Evolutionary conservation across 164 flowering plant genomes (phyloP).

Genomic region (Sedum album): DNA sequence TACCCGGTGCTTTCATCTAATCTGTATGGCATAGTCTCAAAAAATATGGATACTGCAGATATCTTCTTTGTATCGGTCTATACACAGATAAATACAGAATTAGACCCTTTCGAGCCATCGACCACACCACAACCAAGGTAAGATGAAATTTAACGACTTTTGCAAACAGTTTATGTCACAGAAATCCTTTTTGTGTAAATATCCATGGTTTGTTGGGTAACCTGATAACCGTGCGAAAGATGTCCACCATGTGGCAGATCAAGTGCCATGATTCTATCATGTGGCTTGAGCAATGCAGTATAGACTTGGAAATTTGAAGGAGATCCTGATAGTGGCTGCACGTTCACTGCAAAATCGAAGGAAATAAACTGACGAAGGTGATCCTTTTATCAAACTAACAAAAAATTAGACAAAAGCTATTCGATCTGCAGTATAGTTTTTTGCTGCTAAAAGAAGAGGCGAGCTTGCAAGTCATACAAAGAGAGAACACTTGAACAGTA

Average conservation of each 20-base stretch:
- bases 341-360: conserved; percentile 63
- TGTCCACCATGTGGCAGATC: conserved; percentile 99
- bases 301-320: conserved; percentile 95
- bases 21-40: conserved; percentile 85
- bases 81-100: conserved; percentile 10
- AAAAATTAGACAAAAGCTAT: not conserved
- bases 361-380: not conserved
- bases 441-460: not conserved
- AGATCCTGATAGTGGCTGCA: conserved; percentile 92
- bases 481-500: not conserved
- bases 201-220: too few relatives aligned
- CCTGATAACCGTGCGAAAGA: conserved; percentile 96
- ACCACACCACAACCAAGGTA: too few relatives aligned
- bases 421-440: not conserved
- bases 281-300: conserved; percentile 90
- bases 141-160: too few relatives aligned
- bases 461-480: not conserved
- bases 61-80: conserved; percentile 86
- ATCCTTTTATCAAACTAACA: not conserved
- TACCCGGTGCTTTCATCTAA: conserved; percentile 68
- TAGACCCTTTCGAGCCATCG: not conserved
- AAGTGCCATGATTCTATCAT: conserved; percentile 98
- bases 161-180: too few relatives aligned
- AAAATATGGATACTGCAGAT: conserved; percentile 75
- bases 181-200: too few relatives aligned